Evolutionary conservation across 805 yeast species (phyloP).

Genomic region (Brettanomyces bruxellensis): DNA sequence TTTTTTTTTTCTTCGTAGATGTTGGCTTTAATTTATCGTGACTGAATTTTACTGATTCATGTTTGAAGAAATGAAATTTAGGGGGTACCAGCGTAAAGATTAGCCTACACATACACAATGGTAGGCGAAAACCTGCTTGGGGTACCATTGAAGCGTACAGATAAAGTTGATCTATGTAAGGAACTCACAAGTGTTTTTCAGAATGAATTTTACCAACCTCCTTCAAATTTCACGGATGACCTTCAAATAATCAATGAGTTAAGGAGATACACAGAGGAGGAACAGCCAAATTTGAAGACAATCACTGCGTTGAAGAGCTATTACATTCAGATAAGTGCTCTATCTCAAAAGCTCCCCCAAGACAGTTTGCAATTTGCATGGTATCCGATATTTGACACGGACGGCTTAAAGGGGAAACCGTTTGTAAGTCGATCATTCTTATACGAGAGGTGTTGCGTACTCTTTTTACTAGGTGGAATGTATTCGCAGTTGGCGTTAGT

Average conservation of each 20-base stretch:
- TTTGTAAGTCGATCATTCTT: constrained; percentile 30
- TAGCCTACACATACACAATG: constrained; percentile 3
- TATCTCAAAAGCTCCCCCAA: constrained; percentile 53
- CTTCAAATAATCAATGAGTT: constrained; percentile 33
- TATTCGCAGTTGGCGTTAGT: constrained; percentile 48
- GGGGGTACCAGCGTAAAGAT: too few relatives aligned
- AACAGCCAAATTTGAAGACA: constrained; percentile 11
- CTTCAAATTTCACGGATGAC: constrained; percentile 20
- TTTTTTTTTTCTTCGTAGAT: not conserved
- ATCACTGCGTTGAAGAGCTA: constrained; percentile 25
- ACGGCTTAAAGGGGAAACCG: constrained; percentile 29
- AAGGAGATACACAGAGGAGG: constrained; percentile 24
- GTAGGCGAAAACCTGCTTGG: constrained; percentile 24
- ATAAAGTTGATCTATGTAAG: constrained; percentile 24
- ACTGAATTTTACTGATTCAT: too few relatives aligned
- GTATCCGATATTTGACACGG: constrained; percentile 56
- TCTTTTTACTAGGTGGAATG: constrained; percentile 62
- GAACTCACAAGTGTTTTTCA: constrained; percentile 28
- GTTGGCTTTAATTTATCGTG: too few relatives aligned
- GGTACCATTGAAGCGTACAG: constrained; percentile 31
- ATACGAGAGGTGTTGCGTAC: constrained; percentile 53
- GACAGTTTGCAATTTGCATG: constrained; percentile 58
- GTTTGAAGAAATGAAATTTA: too few relatives aligned
- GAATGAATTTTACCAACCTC: constrained; percentile 30
- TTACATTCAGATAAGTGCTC: constrained; percentile 32